These are phyloP conservation scores for Cylindrotheca closterium DNA, from an alignment of 108 stramenopile species.

Conservation along the genomic window DNA sequence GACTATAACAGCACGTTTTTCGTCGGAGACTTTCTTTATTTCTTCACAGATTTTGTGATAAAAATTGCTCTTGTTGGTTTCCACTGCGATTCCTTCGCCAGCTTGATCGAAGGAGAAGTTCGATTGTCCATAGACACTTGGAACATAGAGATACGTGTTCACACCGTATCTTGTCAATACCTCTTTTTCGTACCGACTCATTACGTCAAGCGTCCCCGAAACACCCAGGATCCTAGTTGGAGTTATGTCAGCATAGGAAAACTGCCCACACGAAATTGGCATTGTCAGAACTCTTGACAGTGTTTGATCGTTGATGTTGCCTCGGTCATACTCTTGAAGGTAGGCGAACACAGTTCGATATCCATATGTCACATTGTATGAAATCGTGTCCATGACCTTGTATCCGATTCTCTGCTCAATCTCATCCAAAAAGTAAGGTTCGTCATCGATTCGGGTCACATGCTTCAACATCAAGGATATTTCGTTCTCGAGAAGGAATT, in stretches of 20 bases:
- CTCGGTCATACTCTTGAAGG: slow-evolving; percentile 44
- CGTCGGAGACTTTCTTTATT: slow-evolving; percentile 30
- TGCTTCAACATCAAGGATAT: slow-evolving; percentile 57
- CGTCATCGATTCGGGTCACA: slow-evolving; percentile 51
- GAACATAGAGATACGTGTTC: slow-evolving; percentile 45
- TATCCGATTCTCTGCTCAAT: slow-evolving; percentile 52
- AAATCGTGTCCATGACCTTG: slow-evolving; percentile 62
- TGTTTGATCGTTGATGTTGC: slow-evolving; percentile 16
- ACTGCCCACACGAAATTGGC: slow-evolving; percentile 65
- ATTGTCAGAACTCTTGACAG: slow-evolving; percentile 41
- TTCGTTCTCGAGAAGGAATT: slow-evolving; percentile 54
- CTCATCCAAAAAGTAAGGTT: slow-evolving; percentile 40
- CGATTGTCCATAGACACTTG: slow-evolving; percentile 59
- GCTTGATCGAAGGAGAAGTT: slow-evolving; percentile 60
- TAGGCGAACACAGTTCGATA: slow-evolving; percentile 64
- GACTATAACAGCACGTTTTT: slow-evolving; percentile 55
- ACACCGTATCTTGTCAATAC: slow-evolving; percentile 54
- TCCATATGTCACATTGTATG: slow-evolving; percentile 52
- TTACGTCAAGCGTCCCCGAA: slow-evolving; percentile 52
- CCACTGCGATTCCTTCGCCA: slow-evolving; percentile 54
- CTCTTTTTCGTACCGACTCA: slow-evolving; percentile 39
- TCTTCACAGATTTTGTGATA: slow-evolving; percentile 53
- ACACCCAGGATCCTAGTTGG: slow-evolving; percentile 59
- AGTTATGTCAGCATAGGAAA: slow-evolving; percentile 67
- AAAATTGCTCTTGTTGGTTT: slow-evolving; percentile 37